Evolutionary conservation across 2,329 filamentous ascomycete genomes (phyloP), one percentile per base, ranked within the genome.

Genomic region (Bipolaris sorokiniana): DNA sequence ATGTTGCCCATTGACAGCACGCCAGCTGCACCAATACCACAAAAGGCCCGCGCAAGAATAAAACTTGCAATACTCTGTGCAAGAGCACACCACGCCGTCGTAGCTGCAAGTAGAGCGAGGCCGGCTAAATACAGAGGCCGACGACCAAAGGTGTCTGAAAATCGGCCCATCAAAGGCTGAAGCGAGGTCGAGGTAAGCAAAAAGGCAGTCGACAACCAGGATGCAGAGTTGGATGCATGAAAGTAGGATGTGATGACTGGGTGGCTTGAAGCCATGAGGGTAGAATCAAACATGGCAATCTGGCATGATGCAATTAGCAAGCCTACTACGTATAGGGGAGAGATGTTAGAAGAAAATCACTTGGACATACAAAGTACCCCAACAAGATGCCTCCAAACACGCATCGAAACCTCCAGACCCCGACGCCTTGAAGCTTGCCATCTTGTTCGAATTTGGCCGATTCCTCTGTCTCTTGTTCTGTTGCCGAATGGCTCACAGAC

Each of bases 181-280:
- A 91, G 88, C 22, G 88, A 86, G 1, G 90, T 92, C 3, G 86
- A 90, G 0, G 90, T 92, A 36, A 95, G 81, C 34, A 94, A 77
- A 63, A 92, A 94, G 0, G 89, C 86, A 0, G 90, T 94, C 1
- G 90, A 92, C 4, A 94, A 81, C 91, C 91, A 95, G 1, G 90
- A 92, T 3, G 91, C 91, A 45, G 86, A 86, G 73, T 94, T 92
- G 31, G 90, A 90, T 47, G 89, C 85, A 59, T 87, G 80, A 75
- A 94, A 94, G 73, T 93, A 87, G 0, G 89, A 92, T 0, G 90
- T 92, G 59, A 94, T 92, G 55, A 91, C 89, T 0, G 90, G 90
- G 73, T 95, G 90, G 40, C 84, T 88, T 2, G 89, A 91, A 4
- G 90, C 90, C 90, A 94, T 92, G 63, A 94, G 84, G 3, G 90